phyloP scores from a whole-genome alignment of 2,329 filamentous ascomycete species.

The Botrytis sinoallii region DNA sequence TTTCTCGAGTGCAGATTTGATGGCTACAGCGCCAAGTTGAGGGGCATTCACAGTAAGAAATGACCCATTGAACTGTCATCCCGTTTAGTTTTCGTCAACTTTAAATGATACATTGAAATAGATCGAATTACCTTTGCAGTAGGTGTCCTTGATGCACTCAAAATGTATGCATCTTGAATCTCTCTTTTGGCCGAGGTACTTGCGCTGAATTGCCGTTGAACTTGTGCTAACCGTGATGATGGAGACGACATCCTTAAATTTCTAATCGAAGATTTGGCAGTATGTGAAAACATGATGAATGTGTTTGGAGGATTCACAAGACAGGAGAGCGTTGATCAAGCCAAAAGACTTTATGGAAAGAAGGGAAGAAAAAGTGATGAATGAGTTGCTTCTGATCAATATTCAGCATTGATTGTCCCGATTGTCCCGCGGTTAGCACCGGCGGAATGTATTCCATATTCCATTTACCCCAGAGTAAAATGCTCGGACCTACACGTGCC shows the following conservation, averaged over 20 bases:
- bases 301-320: background rate
- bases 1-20: constrained; percentile 85
- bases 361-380: background rate
- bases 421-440: constrained; percentile 16
- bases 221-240: constrained; percentile 43
- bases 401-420: background rate
- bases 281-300: constrained; percentile 35
- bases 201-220: constrained; percentile 51
- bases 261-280: constrained; percentile 31
- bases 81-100: background rate
- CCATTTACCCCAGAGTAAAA: background rate
- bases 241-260: constrained; percentile 26
- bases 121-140: constrained; percentile 68
- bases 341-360: background rate
- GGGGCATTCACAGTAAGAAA: constrained; percentile 80
- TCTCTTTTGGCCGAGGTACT: constrained; percentile 54
- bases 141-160: constrained; percentile 85
- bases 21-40: constrained; percentile 84
- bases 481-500: background rate
- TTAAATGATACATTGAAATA: constrained; percentile 38
- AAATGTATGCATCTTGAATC: constrained; percentile 87
- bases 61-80: constrained; percentile 83
- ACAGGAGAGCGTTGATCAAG: background rate
- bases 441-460: constrained; percentile 8
- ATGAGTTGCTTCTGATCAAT: background rate